These are phyloP conservation scores for Trichoderma reesei DNA, from an alignment of 495 filamentous ascomycete genomes.

Conservation along the genomic window DNA sequence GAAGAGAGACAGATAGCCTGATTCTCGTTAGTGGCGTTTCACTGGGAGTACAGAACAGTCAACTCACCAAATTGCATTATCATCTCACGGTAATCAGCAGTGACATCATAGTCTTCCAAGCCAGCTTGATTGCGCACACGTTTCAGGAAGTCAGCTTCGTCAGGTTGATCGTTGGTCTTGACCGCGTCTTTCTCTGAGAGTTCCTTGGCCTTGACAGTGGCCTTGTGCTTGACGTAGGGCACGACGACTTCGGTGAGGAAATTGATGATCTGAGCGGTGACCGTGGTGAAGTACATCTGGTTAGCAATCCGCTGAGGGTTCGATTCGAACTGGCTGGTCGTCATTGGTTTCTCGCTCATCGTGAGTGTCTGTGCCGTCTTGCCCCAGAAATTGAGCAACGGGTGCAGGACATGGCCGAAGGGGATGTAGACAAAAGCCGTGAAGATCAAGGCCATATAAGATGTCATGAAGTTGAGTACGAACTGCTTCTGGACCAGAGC, in stretches of 20 bases:
- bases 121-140: constrained; percentile 84
- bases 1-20: constrained; percentile 81
- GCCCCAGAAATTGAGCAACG: constrained; percentile 80
- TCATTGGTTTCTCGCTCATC: constrained; percentile 56
- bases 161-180: constrained; percentile 47
- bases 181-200: constrained; percentile 48
- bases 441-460: constrained; percentile 83
- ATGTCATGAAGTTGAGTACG: constrained; percentile 94
- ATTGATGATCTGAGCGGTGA: constrained; percentile 88
- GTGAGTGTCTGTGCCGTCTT: constrained; percentile 67
- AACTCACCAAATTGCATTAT: constrained; percentile 62
- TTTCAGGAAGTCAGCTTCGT: constrained; percentile 67
- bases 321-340: constrained; percentile 63
- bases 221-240: constrained; percentile 69
- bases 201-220: constrained; percentile 63
- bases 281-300: constrained; percentile 94
- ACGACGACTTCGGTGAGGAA: constrained; percentile 80
- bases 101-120: constrained; percentile 77
- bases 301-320: constrained; percentile 77
- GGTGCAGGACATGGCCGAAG: constrained; percentile 78
- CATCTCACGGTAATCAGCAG: constrained; percentile 87
- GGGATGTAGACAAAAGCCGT: constrained; percentile 97
- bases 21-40: constrained; percentile 20
- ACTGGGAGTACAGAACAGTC: constrained; percentile 16
- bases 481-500: constrained; percentile 87